phyloP scores from a whole-genome alignment of 2,329 filamentous ascomycete genomes.

The Coniosporium tulheliwenetii region DNA sequence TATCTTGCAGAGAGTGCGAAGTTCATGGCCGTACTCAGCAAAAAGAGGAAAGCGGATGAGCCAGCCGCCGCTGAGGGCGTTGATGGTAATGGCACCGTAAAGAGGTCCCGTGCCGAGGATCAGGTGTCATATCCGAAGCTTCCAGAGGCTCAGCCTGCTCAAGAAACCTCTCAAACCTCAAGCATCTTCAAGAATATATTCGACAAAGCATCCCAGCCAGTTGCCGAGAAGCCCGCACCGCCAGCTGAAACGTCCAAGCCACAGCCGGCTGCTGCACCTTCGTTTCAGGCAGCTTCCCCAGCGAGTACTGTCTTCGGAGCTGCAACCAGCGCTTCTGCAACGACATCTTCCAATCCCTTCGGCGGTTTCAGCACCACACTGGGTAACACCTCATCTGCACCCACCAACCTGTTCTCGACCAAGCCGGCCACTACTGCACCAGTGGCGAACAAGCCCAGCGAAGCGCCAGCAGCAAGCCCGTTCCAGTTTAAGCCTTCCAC shows the following conservation, averaged over 20 bases:
- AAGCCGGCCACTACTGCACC: too few species aligned
- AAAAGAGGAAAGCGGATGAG: constrained; percentile 2
- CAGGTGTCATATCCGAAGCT: background rate
- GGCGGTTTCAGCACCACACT: too few species aligned
- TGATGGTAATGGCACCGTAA: background rate
- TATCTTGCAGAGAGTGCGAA: constrained; percentile 10
- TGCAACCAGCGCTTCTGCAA: too few species aligned
- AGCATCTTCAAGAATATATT: background rate
- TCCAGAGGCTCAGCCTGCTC: background rate
- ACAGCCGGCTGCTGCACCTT: background rate
- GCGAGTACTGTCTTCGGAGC: background rate
- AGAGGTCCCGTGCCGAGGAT: background rate
- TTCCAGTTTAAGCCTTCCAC: background rate
- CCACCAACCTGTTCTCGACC: too few species aligned
- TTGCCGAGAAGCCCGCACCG: background rate
- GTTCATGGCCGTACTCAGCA: constrained; percentile 6
- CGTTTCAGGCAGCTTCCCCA: background rate
- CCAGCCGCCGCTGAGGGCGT: background rate
- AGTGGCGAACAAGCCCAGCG: too few species aligned
- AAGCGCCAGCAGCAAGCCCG: background rate
- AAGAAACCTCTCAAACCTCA: background rate
- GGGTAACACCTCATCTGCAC: too few species aligned
- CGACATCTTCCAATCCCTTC: too few species aligned
- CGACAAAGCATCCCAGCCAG: background rate
- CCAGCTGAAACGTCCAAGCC: background rate